Evolutionary conservation across 805 yeast species (phyloP).

Genomic region (Metschnikowia lochheadii): DNA sequence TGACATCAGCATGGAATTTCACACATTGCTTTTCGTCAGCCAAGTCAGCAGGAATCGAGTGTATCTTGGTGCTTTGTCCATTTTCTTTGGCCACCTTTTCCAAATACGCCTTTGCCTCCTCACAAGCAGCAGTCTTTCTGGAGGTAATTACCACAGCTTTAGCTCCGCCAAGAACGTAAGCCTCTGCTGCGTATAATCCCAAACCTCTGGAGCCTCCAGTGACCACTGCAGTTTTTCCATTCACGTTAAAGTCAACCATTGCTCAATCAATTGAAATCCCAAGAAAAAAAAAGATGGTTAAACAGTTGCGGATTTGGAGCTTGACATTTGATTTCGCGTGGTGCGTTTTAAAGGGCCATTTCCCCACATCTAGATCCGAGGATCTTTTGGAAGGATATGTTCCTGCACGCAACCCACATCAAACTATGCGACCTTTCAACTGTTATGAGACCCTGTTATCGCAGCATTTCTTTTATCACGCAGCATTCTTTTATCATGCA

Average conservation of each 20-base stretch:
- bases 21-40: conserved; percentile 47
- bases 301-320: background rate
- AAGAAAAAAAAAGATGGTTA: background rate
- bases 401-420: background rate
- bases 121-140: conserved; percentile 58
- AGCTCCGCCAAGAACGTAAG: conserved; percentile 59
- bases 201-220: conserved; percentile 79
- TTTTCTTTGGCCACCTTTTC: conserved; percentile 34
- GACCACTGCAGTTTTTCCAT: conserved; percentile 61
- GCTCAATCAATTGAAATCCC: background rate
- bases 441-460: no score
- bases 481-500: background rate
- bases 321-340: background rate
- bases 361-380: conserved; percentile 4
- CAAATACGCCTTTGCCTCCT: conserved; percentile 46
- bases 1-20: conserved; percentile 39
- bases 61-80: conserved; percentile 28
- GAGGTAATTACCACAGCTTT: conserved; percentile 59
- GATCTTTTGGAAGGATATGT: background rate
- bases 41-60: conserved; percentile 55
- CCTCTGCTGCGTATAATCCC: conserved; percentile 66
- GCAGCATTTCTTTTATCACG: background rate
- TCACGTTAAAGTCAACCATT: conserved; percentile 46
- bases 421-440: background rate
- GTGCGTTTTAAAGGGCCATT: background rate